phyloP scores from a whole-genome alignment of 805 yeast species.

The Phaffomyces antillensis region DNA sequence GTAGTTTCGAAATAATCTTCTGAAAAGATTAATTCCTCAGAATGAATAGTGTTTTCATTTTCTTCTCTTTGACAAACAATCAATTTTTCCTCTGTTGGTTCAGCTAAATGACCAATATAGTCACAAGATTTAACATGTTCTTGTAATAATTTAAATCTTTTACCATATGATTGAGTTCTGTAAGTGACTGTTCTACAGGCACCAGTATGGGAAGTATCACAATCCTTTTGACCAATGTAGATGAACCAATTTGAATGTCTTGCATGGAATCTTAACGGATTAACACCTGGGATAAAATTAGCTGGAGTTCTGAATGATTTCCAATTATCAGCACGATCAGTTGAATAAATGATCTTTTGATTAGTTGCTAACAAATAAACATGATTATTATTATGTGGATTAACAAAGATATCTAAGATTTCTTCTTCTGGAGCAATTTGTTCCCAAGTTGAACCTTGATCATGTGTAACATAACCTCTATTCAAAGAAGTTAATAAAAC shows the following conservation, averaged over 20 bases:
- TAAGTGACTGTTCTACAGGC: slow-evolving; percentile 53
- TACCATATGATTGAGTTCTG: slow-evolving; percentile 63
- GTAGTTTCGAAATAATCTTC: slow-evolving; percentile 21
- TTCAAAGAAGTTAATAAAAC: slow-evolving; percentile 49
- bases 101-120: slow-evolving; percentile 53
- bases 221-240: slow-evolving; percentile 57
- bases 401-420: slow-evolving; percentile 50
- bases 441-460: slow-evolving; percentile 32
- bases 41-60: slow-evolving; percentile 24
- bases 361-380: slow-evolving; percentile 22
- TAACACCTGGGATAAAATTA: slow-evolving; percentile 48
- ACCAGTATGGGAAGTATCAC: slow-evolving; percentile 28
- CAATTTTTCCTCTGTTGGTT: slow-evolving; percentile 39
- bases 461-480: slow-evolving; percentile 56
- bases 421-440: slow-evolving; percentile 28
- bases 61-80: slow-evolving; percentile 56
- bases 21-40: slow-evolving; percentile 26
- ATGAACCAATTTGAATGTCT: slow-evolving; percentile 51
- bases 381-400: slow-evolving; percentile 51
- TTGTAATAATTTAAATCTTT: slow-evolving; percentile 45
- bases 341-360: slow-evolving; percentile 44
- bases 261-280: slow-evolving; percentile 56
- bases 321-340: slow-evolving; percentile 53
- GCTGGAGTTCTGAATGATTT: slow-evolving; percentile 37
- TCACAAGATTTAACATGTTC: slow-evolving; percentile 55